phyloP scores from a whole-genome alignment of 2,329 filamentous ascomycete species.

The Fusarium duplospermum region DNA sequence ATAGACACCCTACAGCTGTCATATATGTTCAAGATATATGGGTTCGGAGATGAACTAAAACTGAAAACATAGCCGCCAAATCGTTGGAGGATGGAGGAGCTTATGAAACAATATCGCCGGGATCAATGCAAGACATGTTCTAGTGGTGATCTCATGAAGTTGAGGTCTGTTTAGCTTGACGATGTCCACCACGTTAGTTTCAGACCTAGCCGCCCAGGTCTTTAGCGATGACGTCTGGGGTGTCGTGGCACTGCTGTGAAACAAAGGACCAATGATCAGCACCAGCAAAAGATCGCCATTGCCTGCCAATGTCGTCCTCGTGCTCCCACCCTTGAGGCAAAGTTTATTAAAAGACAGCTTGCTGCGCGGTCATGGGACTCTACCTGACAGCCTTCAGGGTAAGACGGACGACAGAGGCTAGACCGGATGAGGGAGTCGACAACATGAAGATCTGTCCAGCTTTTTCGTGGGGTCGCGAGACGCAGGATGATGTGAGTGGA shows the following conservation, averaged over 20 bases:
- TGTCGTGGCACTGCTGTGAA: constrained; percentile 1
- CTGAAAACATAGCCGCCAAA: background rate
- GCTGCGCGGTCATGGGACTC: constrained; percentile 28
- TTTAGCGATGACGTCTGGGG: constrained; percentile 7
- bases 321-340: constrained; percentile 2
- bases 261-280: constrained; percentile 1
- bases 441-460: background rate
- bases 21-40: background rate
- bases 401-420: constrained; percentile 13
- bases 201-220: background rate
- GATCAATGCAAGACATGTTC: background rate
- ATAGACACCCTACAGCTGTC: background rate
- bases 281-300: background rate
- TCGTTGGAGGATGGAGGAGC: background rate
- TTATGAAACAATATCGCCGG: background rate
- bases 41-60: background rate
- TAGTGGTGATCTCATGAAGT: background rate
- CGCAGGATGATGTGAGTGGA: constrained; percentile 9
- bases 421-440: constrained; percentile 22
- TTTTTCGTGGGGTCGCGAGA: constrained; percentile 3
- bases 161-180: background rate
- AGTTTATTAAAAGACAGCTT: constrained; percentile 5
- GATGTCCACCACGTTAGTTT: background rate
- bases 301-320: constrained; percentile 13
- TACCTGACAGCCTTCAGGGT: constrained; percentile 6